Evolutionary conservation across 163 green algal species (phyloP).

Genomic region (Scenedesmus sp.): DNA sequence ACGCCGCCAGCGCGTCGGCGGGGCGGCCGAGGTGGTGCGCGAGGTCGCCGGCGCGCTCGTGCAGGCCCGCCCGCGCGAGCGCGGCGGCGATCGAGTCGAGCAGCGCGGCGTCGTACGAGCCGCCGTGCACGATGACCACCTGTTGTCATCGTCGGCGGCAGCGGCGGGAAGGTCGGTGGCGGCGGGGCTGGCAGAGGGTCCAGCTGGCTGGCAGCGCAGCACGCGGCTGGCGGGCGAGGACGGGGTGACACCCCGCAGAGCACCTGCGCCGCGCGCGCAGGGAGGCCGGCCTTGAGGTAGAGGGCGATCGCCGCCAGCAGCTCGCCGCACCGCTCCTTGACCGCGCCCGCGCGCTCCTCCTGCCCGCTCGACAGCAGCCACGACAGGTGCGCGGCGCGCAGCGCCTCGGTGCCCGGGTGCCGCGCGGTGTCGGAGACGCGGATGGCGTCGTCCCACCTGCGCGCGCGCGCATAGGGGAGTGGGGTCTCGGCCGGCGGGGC

Average conservation of each 20-base stretch:
- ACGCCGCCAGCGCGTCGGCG: slow-evolving; percentile 63
- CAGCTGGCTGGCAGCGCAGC: no score
- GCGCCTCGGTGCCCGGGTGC: slow-evolving; percentile 62
- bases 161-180: no score
- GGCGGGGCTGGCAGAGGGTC: no score
- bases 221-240: no score
- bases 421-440: slow-evolving; percentile 65
- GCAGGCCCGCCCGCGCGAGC: slow-evolving; percentile 66
- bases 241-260: not conserved
- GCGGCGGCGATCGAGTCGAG: slow-evolving; percentile 68
- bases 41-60: slow-evolving; percentile 77
- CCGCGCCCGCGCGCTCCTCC: slow-evolving; percentile 67
- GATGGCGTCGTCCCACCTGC: slow-evolving; percentile 74
- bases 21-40: slow-evolving; percentile 67
- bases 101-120: slow-evolving; percentile 63
- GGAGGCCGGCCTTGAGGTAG: slow-evolving; percentile 81
- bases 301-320: slow-evolving; percentile 75
- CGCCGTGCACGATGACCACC: slow-evolving; percentile 62
- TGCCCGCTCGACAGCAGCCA: slow-evolving; percentile 78
- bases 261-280: slow-evolving; percentile 73
- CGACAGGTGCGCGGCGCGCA: slow-evolving; percentile 73
- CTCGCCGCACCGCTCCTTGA: slow-evolving; percentile 80
- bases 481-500: no score
- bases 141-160: no score
- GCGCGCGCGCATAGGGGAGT: not conserved